phyloP scores from a whole-genome alignment of 2,329 filamentous ascomycete species.

The Colletotrichum theobromicola region DNA sequence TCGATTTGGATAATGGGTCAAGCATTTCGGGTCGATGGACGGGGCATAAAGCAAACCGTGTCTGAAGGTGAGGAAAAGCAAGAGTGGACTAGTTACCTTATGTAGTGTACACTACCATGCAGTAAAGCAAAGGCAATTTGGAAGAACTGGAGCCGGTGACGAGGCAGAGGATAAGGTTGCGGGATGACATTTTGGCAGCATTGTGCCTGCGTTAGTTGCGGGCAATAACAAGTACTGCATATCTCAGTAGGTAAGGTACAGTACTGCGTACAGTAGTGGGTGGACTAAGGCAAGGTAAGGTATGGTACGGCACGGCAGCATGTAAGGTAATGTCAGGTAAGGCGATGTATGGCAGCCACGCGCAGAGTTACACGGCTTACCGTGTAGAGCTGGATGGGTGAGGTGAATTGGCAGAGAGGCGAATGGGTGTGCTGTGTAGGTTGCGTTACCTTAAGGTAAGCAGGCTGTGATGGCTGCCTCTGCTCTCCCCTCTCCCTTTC shows the following conservation, averaged over 20 bases:
- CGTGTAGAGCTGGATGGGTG: too few relatives aligned
- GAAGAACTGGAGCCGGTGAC: background rate
- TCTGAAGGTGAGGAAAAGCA: background rate
- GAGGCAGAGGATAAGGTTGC: background rate
- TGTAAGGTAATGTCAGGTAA: background rate
- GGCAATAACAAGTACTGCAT: background rate
- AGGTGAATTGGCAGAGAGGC: background rate
- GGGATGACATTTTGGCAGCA: slow-evolving; percentile 7
- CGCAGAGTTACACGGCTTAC: too few relatives aligned
- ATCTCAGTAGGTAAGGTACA: too few relatives aligned
- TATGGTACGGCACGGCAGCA: background rate
- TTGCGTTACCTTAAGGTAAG: too few relatives aligned
- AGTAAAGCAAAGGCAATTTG: background rate
- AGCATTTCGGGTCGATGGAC: background rate
- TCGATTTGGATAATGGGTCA: background rate
- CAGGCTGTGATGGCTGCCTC: background rate
- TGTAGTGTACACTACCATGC: too few relatives aligned
- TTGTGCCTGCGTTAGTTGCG: background rate
- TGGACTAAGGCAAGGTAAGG: background rate
- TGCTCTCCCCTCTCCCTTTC: background rate
- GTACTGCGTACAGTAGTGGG: too few relatives aligned
- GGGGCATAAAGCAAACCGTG: background rate
- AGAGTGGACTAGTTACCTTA: background rate
- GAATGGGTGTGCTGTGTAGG: background rate
- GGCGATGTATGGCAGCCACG: background rate